Percentiles rank a stretch among this genome's conserved stretches.
phyloP scores from a whole-genome alignment of 129 eudicot species.

The Chrysanthemum seticuspe region DNA sequence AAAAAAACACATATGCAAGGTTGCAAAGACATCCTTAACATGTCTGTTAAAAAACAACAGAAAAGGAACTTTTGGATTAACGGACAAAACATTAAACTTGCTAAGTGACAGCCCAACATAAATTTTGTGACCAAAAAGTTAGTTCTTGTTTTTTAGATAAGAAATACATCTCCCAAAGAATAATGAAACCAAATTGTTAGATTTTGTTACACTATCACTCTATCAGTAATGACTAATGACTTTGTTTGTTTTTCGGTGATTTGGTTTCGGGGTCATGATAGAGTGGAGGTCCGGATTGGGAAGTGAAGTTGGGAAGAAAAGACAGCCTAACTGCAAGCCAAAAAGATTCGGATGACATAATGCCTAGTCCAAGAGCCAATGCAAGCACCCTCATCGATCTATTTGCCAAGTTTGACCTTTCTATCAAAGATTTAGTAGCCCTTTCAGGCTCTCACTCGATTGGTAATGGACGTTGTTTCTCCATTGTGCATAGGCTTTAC shows the following conservation, averaged over 20 bases:
- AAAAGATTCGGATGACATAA: slow-evolving; percentile 68
- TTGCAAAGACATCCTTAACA: neutral
- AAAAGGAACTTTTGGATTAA: neutral
- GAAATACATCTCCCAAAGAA: too few relatives aligned
- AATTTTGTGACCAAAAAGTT: neutral
- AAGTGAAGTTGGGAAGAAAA: slow-evolving; percentile 77
- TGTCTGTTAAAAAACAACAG: neutral
- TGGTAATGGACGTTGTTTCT: slow-evolving; percentile 86
- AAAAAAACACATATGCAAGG: too few relatives aligned
- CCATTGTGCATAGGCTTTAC: slow-evolving; percentile 73
- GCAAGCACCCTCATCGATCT: slow-evolving; percentile 64
- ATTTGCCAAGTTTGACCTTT: slow-evolving; percentile 58
- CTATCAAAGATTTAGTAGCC: slow-evolving; percentile 75
- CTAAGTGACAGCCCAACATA: neutral
- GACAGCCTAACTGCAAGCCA: slow-evolving; percentile 94
- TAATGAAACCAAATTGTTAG: too few relatives aligned
- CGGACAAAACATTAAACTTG: slow-evolving; percentile 5
- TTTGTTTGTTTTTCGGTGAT: neutral
- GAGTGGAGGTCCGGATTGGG: slow-evolving; percentile 97
- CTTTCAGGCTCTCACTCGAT: slow-evolving; percentile 94
- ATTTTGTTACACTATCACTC: too few relatives aligned
- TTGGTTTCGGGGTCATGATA: slow-evolving; percentile 13
- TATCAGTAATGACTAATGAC: too few relatives aligned
- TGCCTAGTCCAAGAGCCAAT: slow-evolving; percentile 95
- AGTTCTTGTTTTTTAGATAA: neutral